Evolutionary conservation across 1,139 yeast genomes (phyloP).

Genomic region (Pichia terricola): DNA sequence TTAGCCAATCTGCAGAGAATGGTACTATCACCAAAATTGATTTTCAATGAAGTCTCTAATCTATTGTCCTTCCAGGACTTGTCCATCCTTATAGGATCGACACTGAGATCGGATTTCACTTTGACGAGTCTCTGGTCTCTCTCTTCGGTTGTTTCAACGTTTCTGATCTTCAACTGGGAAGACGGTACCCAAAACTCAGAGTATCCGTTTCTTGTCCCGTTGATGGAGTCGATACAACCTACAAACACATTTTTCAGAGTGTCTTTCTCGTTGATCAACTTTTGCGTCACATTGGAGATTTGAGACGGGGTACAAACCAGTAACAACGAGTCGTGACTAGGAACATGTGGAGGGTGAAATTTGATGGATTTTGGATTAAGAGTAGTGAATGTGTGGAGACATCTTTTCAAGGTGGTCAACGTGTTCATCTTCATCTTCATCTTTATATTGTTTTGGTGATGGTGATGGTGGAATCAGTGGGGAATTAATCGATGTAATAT

Average conservation of each 20-base stretch:
- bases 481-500: no score
- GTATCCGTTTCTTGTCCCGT: constrained; percentile 33
- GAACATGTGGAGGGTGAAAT: constrained; percentile 7
- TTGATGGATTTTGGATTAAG: constrained; percentile 12
- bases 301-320: constrained; percentile 38
- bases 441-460: no score
- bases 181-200: constrained; percentile 39
- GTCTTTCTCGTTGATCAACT: neutral
- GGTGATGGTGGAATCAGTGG: no score
- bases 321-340: constrained; percentile 18
- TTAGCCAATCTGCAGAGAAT: constrained; percentile 17
- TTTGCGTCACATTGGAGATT: neutral
- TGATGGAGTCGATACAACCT: constrained; percentile 41
- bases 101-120: constrained; percentile 9
- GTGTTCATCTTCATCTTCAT: neutral
- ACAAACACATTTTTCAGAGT: constrained; percentile 31
- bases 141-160: constrained; percentile 7
- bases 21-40: constrained; percentile 4
- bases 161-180: constrained; percentile 20
- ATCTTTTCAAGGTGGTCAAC: constrained; percentile 1
- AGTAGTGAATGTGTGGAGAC: constrained; percentile 13
- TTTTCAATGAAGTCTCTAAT: constrained; percentile 2
- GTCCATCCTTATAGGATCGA: constrained; percentile 18
- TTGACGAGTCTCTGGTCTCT: constrained; percentile 3
- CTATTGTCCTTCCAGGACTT: constrained; percentile 16